Conservation (phyloP, 148 eudicot genomes). For the Cornus controversa region DNA sequence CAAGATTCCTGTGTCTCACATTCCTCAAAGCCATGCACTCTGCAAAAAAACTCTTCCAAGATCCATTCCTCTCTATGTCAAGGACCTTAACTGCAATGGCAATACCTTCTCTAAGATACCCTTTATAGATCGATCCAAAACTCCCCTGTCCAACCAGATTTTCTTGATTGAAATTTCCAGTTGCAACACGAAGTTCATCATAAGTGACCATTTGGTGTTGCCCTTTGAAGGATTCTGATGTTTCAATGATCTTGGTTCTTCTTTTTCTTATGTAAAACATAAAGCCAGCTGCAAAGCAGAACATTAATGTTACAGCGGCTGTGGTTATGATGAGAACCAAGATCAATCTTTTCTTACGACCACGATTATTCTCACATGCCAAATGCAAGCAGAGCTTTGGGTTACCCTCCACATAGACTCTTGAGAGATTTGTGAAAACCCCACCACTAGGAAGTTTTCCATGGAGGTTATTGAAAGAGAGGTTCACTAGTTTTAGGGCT, state of each 20-base stretch:
- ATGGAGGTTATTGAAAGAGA: conserved; percentile 31
- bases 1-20: conserved; percentile 38
- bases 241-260: not conserved
- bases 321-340: not conserved
- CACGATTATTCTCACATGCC: not conserved
- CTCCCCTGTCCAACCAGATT: conserved; percentile 44
- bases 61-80: conserved; percentile 17
- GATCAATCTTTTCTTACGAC: not conserved
- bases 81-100: conserved; percentile 32
- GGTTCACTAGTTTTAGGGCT: conserved; percentile 22
- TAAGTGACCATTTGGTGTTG: conserved; percentile 22
- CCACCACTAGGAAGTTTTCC: conserved; percentile 29
- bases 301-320: not conserved
- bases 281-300: not conserved
- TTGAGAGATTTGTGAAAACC: conserved; percentile 24
- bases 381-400: conserved; percentile 18
- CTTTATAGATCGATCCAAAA: conserved; percentile 33
- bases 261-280: conserved; percentile 10
- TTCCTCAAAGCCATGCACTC: conserved; percentile 36
- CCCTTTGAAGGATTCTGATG: not conserved
- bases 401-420: conserved; percentile 24
- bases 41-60: conserved; percentile 33
- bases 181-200: conserved; percentile 43
- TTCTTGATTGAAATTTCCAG: conserved; percentile 24
- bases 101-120: conserved; percentile 11